A percentile compares a stretch with the other conserved stretches of the same genome.
Evolutionary conservation across 768 basidiomycete genomes (phyloP).

Genomic region (Pseudohyphozyma bogoriensis): DNA sequence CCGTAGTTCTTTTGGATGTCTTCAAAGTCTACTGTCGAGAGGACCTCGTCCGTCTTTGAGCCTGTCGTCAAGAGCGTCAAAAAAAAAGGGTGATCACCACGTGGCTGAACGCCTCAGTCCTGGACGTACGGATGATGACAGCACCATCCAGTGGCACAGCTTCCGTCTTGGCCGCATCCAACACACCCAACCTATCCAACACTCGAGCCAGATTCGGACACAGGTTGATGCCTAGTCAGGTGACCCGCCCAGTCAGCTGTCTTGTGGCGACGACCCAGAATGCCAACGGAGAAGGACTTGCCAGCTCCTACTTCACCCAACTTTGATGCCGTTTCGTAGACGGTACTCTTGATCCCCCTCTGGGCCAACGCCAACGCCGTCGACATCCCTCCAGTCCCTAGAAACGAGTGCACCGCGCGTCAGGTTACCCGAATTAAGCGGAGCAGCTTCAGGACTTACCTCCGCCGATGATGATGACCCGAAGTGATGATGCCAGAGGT

Average conservation of each 20-base stretch:
- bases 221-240: conserved; percentile 42
- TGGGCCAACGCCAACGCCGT: neutral
- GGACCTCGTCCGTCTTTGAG: conserved; percentile 35
- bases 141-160: conserved; percentile 35
- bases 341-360: neutral
- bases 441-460: too few relatives aligned
- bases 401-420: too few relatives aligned
- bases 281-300: too few relatives aligned
- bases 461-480: neutral
- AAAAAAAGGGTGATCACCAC: neutral
- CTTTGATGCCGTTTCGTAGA: neutral
- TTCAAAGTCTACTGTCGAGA: conserved; percentile 35
- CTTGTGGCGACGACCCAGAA: too few relatives aligned
- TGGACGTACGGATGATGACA: conserved; percentile 33
- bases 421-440: too few relatives aligned
- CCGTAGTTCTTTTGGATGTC: conserved; percentile 37
- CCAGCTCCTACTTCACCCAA: neutral
- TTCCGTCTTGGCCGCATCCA: conserved; percentile 34
- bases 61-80: conserved; percentile 20
- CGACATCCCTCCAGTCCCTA: neutral
- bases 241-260: conserved; percentile 32
- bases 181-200: conserved; percentile 36
- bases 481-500: neutral
- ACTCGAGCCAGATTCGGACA: conserved; percentile 39
- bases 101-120: neutral